Evolutionary conservation across 768 basidiomycete genomes (phyloP), one percentile per base, ranked within the genome.

Genomic region (Goffeauzyma gilvescens): DNA sequence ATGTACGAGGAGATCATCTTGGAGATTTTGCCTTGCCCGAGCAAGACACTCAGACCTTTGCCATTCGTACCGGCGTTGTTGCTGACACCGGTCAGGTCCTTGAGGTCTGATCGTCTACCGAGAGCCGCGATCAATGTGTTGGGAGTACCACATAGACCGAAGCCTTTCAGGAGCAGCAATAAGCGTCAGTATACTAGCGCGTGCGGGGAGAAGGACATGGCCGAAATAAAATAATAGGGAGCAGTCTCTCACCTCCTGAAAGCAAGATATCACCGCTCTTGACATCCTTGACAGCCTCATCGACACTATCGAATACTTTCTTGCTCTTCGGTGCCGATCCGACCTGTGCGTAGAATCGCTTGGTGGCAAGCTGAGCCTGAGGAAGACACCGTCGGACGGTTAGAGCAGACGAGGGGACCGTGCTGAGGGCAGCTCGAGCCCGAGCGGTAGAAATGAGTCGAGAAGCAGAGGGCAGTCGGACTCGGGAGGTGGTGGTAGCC

Each of bases 1-100:
- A 86, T 82, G 66, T 85, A 90, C 37, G 83, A 85, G 6, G 81
- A 77, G 52, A 93, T 74, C 60, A 90, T 72, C 65, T 81, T 89
- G 59, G 72, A 69, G 34, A 89, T 70, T 55, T 87, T 80, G 17
- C 78, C 73, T 20, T 71, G 70, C 50, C 78, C 74, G 25, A 90
- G 65, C 32, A 89, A 67, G 52, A 75, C 75, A 53, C 55, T 57
- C 32, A 55, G 50, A 12, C 58, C 58, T 17, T 49, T 50, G 39
- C 48, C 42, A 6, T 49, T 55, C 18, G 50, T 54, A 23, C 58
- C 86, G 28, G 80, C 79, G 65, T 90, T 89, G 60, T 90, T 90
- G 14, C 82, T 85, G 17, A 89, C 78, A 32, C 76, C 84, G 23
- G 76, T 86, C 39, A 93, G 65, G 50, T 75, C 67, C 32, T 56